Evolutionary conservation across 2,329 filamentous ascomycete species (phyloP).

Genomic region (Penicillium occitanis): DNA sequence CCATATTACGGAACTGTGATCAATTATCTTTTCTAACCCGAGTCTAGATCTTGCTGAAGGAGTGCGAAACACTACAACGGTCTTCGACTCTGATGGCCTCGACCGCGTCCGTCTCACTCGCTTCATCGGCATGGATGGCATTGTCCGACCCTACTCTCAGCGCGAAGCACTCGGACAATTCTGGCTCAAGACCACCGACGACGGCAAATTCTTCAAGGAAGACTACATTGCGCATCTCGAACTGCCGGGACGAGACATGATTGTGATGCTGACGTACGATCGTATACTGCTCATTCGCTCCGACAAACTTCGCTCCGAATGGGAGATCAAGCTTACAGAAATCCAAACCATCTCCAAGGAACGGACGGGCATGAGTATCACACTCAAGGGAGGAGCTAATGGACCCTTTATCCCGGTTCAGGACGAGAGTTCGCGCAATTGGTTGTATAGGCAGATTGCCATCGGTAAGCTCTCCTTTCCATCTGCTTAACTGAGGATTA

Average conservation of each 20-base stretch:
- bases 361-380: conserved; percentile 85
- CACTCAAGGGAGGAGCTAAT: conserved; percentile 84
- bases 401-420: conserved; percentile 92
- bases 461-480: conserved; percentile 44
- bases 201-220: conserved; percentile 97
- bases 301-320: conserved; percentile 82
- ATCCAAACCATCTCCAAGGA: conserved; percentile 97
- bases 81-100: conserved; percentile 91
- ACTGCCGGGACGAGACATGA: conserved; percentile 81
- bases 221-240: conserved; percentile 96
- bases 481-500: background rate
- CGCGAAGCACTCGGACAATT: conserved; percentile 95
- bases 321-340: conserved; percentile 94
- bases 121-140: conserved; percentile 87
- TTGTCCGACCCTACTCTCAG: conserved; percentile 90
- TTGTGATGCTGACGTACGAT: conserved; percentile 83
- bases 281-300: conserved; percentile 88
- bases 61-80: conserved; percentile 96
- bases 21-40: conserved; percentile 13
- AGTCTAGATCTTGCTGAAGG: conserved; percentile 77
- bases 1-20: background rate
- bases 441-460: conserved; percentile 66
- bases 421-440: conserved; percentile 74
- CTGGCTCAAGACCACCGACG: conserved; percentile 98
- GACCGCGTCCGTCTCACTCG: conserved; percentile 92